phyloP scores from a whole-genome alignment of 139 green algal genomes.

The Ulvella scutata region DNA sequence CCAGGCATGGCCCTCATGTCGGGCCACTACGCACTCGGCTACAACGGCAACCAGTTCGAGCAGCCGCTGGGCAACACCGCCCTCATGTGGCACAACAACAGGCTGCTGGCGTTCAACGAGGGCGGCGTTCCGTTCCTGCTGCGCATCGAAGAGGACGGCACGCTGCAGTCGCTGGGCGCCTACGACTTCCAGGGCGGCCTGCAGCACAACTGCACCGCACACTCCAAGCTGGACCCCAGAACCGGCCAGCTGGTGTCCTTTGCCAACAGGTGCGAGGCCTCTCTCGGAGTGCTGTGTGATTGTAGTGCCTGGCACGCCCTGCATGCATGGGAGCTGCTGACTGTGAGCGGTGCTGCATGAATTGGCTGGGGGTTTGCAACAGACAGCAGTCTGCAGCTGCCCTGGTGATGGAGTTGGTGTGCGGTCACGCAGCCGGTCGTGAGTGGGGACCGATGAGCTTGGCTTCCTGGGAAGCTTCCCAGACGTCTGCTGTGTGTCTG shows the following conservation, averaged over 20 bases:
- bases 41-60: neutral
- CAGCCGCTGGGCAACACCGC: neutral
- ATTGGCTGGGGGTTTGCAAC: too few species aligned
- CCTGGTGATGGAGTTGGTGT: too few species aligned
- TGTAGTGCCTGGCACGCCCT: too few species aligned
- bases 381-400: too few species aligned
- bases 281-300: too few species aligned
- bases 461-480: too few species aligned
- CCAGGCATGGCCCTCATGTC: neutral
- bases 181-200: neutral
- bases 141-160: neutral
- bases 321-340: too few species aligned
- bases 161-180: neutral
- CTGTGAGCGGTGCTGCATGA: too few species aligned
- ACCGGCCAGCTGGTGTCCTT: slow-evolving; percentile 16
- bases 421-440: too few species aligned
- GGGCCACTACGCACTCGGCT: neutral
- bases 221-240: slow-evolving; percentile 58
- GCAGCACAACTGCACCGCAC: slow-evolving; percentile 51
- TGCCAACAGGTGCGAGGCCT: neutral
- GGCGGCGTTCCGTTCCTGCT: slow-evolving; percentile 31
- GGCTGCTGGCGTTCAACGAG: neutral
- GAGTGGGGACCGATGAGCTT: too few species aligned
- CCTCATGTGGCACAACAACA: neutral
- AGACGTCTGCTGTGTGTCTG: too few species aligned